A percentile compares a stretch with the other conserved stretches of the same genome.
Conservation (phyloP, 306 rosid genomes). For the Glycyrrhiza uralensis region DNA sequence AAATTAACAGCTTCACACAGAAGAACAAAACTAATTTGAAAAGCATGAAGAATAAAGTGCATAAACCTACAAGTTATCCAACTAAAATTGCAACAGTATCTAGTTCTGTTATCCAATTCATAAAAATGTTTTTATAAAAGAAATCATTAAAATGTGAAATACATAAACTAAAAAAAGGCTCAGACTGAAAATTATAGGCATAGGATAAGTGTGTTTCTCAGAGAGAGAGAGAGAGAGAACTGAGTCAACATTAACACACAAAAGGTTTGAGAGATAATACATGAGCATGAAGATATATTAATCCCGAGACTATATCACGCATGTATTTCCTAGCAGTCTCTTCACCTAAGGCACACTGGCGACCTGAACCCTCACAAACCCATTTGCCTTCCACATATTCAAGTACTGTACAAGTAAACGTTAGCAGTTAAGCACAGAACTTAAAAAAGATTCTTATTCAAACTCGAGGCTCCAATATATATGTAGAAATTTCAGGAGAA, state of each 20-base stretch:
- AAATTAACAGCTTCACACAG: not conserved
- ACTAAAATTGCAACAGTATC: not conserved
- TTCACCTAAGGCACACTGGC: constrained; percentile 70
- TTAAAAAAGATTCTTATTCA: not conserved
- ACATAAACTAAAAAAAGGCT: not conserved
- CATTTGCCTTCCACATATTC: constrained; percentile 98
- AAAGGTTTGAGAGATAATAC: constrained; percentile 55
- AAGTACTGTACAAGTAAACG: constrained; percentile 61
- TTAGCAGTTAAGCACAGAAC: constrained; percentile 18
- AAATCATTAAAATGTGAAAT: not conserved
- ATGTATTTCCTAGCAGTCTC: constrained; percentile 73
- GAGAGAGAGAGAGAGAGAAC: not conserved
- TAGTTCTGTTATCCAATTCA: constrained; percentile 1
- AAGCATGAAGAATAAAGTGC: not conserved
- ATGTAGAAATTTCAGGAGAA: not conserved
- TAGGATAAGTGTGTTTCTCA: not conserved
- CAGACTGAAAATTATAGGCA: not conserved
- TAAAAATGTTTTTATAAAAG: not conserved
- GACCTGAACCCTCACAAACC: constrained; percentile 90
- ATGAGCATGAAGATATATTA: constrained; percentile 90
- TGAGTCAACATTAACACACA: constrained; percentile 21
- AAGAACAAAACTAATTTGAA: not conserved
- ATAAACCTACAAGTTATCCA: not conserved
- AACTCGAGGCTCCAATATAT: not conserved
- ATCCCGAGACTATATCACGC: constrained; percentile 92